Conservation (phyloP, 140 eudicot species). For the Oenanthe javanica region DNA sequence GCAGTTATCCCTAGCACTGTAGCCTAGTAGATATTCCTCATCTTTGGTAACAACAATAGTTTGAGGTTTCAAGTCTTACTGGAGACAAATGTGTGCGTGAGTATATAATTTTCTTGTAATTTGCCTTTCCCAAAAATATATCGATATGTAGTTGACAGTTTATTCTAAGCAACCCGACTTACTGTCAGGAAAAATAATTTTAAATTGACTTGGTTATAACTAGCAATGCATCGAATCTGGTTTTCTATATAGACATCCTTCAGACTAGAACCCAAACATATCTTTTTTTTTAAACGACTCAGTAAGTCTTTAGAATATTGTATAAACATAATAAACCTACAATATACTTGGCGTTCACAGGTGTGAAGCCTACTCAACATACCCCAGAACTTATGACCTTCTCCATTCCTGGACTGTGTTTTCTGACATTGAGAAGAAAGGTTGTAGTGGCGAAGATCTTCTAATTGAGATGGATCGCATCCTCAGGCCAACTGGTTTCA, state of each 20-base stretch:
- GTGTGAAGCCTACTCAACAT: conserved; percentile 98
- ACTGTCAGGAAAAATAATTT: not conserved
- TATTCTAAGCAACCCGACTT: not conserved
- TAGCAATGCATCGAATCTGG: not conserved
- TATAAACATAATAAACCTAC: not conserved
- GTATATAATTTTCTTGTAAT: not conserved
- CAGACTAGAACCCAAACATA: not conserved
- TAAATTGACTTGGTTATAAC: not conserved
- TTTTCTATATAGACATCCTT: not conserved
- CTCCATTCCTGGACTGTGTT: conserved; percentile 87
- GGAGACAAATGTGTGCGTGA: not conserved
- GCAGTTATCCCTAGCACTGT: not conserved
- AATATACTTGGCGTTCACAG: conserved; percentile 23
- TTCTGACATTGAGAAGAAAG: conserved; percentile 83
- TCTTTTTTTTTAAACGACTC: not conserved
- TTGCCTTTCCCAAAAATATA: too few relatives aligned
- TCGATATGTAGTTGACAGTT: not conserved
- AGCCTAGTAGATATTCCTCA: not conserved
- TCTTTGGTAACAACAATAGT: not conserved
- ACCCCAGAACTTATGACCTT: conserved; percentile 89
- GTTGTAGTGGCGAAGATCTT: conserved; percentile 94
- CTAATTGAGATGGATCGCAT: conserved; percentile 88
- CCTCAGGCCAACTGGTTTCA: conserved; percentile 83
- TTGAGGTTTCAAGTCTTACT: not conserved
- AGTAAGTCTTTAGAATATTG: not conserved